Percentiles rank a stretch among this genome's conserved stretches.
Evolutionary conservation across 2,329 filamentous ascomycete genomes (phyloP).

Genomic region (Acrocalymma vagum): DNA sequence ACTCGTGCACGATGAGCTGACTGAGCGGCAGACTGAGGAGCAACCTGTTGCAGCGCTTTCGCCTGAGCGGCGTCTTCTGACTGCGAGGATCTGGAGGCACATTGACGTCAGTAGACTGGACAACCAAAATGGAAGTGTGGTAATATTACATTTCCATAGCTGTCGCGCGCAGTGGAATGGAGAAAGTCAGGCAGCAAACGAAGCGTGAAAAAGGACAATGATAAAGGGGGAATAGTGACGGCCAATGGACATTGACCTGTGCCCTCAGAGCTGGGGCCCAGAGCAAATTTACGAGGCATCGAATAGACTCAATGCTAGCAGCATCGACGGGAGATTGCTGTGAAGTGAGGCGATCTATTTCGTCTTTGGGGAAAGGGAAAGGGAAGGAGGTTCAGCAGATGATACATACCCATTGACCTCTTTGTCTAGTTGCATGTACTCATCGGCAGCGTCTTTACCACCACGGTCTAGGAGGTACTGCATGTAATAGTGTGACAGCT

Average conservation of each 20-base stretch:
- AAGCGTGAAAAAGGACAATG: conserved; percentile 18
- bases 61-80: neutral
- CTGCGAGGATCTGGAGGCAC: conserved; percentile 5
- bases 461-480: conserved; percentile 84
- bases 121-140: conserved; percentile 23
- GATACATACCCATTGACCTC: conserved; percentile 77
- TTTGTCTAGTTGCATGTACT: conserved; percentile 82
- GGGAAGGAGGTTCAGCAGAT: conserved; percentile 36
- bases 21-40: too few relatives aligned
- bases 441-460: conserved; percentile 82
- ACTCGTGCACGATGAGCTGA: too few relatives aligned
- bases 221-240: too few relatives aligned
- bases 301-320: conserved; percentile 5
- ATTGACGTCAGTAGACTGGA: conserved; percentile 19
- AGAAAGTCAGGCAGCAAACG: conserved; percentile 23
- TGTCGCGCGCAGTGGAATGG: conserved; percentile 27
- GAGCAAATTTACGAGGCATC: too few relatives aligned
- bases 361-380: conserved; percentile 27
- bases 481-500: conserved; percentile 81
- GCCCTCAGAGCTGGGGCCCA: too few relatives aligned
- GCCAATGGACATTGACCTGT: too few relatives aligned
- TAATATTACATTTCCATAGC: conserved; percentile 40
- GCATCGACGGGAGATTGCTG: conserved; percentile 39
- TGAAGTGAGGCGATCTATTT: conserved; percentile 42
- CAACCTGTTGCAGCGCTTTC: too few relatives aligned